Conservation (phyloP, 495 filamentous ascomycete genomes). For the Aspergillus olivimuriae region DNA sequence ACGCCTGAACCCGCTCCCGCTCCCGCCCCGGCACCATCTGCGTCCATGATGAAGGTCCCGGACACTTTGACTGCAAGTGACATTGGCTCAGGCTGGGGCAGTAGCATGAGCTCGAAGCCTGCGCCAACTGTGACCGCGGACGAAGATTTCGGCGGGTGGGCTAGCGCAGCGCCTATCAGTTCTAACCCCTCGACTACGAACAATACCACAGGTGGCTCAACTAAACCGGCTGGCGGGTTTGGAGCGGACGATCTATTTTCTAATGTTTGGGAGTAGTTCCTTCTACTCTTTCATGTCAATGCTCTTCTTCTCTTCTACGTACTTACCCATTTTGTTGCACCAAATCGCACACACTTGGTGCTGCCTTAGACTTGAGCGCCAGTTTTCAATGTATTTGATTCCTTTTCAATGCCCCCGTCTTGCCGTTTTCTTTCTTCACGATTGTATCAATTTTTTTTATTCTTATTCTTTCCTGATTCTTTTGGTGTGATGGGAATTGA, state of each 20-base stretch:
- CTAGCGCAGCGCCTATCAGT: constrained; percentile 54
- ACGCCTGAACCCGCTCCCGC: constrained; percentile 39
- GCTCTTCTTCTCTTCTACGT: constrained; percentile 8
- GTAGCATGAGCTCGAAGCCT: constrained; percentile 34
- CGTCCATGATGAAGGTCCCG: constrained; percentile 43
- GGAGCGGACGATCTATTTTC: constrained; percentile 83
- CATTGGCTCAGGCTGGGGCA: constrained; percentile 53
- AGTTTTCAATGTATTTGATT: constrained; percentile 5
- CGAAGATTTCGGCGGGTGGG: constrained; percentile 94
- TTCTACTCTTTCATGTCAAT: too few species aligned
- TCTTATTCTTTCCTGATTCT: constrained; percentile 1
- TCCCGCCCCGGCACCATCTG: constrained; percentile 14
- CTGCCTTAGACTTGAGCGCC: constrained; percentile 7
- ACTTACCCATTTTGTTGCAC: not conserved
- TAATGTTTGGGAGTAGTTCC: constrained; percentile 76
- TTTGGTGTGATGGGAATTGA: too few species aligned
- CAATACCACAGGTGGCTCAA: constrained; percentile 22
- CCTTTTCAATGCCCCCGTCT: not conserved
- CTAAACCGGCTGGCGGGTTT: constrained; percentile 55
- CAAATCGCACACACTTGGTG: constrained; percentile 10
- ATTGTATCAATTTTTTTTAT: not conserved
- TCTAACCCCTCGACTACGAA: constrained; percentile 31
- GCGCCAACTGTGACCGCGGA: constrained; percentile 66
- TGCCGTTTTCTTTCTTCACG: not conserved
- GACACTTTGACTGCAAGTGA: constrained; percentile 41